Evolutionary conservation across 2,329 filamentous ascomycete genomes (phyloP).

Genomic region (Clarireedia hainanense): DNA sequence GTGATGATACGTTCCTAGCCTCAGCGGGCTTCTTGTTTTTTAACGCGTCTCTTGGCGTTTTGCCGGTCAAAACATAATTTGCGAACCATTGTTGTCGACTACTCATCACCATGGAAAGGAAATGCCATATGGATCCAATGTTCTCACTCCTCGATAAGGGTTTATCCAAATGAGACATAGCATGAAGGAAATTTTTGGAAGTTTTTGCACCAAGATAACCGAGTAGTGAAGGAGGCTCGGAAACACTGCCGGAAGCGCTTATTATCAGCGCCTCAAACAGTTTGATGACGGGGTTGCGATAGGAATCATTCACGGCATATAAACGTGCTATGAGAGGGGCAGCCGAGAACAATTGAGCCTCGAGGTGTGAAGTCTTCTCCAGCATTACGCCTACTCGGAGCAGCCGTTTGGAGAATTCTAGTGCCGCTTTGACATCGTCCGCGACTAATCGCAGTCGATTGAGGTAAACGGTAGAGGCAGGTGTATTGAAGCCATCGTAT

Average conservation of each 20-base stretch:
- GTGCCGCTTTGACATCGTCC: conserved; percentile 53
- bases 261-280: conserved; percentile 68
- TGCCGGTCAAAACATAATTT: conserved; percentile 83
- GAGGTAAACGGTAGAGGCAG: conserved; percentile 54
- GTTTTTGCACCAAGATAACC: conserved; percentile 78
- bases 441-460: conserved; percentile 47
- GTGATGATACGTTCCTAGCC: conserved; percentile 36
- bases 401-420: conserved; percentile 60
- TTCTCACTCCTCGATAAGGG: conserved; percentile 61
- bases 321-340: conserved; percentile 70
- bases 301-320: conserved; percentile 61
- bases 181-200: conserved; percentile 74
- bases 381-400: conserved; percentile 62
- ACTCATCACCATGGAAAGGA: conserved; percentile 78
- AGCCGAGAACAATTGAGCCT: conserved; percentile 73
- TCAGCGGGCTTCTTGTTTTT: conserved; percentile 37
- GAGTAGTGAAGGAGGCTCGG: conserved; percentile 89
- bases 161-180: conserved; percentile 69
- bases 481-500: conserved; percentile 50
- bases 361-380: conserved; percentile 56
- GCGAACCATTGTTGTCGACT: conserved; percentile 95
- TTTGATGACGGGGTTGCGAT: conserved; percentile 56
- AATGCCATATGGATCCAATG: conserved; percentile 68
- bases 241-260: conserved; percentile 54
- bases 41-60: conserved; percentile 69